A percentile compares a stretch with the other conserved stretches of the same genome.
phyloP scores from a whole-genome alignment of 225 moss, liverwort and hornwort genomes.

The Neckera pumila region DNA sequence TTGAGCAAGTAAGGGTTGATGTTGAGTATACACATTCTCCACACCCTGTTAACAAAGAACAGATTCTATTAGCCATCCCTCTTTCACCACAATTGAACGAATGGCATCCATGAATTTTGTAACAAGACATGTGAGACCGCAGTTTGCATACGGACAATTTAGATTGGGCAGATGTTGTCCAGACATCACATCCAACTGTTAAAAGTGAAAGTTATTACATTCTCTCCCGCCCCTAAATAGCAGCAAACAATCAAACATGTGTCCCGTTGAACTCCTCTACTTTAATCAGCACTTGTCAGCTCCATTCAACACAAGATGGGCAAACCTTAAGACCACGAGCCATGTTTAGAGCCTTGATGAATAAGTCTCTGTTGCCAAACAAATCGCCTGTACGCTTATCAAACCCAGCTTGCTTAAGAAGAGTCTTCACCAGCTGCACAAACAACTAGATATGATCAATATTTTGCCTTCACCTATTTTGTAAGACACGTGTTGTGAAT shows the following conservation, averaged over 20 bases:
- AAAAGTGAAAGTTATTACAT: neutral
- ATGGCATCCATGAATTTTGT: neutral
- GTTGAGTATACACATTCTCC: slow-evolving; percentile 98
- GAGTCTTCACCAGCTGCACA: slow-evolving; percentile 69
- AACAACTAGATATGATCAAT: neutral
- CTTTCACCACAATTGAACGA: neutral
- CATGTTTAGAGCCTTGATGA: slow-evolving; percentile 93
- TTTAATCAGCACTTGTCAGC: neutral
- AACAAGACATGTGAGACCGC: neutral
- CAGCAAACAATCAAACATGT: neutral
- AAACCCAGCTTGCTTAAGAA: slow-evolving; percentile 85
- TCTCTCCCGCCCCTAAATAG: neutral
- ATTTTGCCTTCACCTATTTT: neutral
- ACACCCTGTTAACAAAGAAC: slow-evolving; percentile 50
- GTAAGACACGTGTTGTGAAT: neutral
- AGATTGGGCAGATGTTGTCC: neutral
- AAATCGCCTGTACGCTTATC: slow-evolving; percentile 96
- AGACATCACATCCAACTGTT: neutral
- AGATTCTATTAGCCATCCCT: neutral
- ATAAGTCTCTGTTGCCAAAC: slow-evolving; percentile 87
- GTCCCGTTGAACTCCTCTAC: neutral
- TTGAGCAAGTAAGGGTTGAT: slow-evolving; percentile 93
- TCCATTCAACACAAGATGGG: neutral
- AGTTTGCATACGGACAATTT: neutral
- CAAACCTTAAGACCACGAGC: slow-evolving; percentile 93